Percentiles rank a stretch among this genome's conserved stretches.
These are phyloP conservation scores for Alloteropsis semialata DNA, from an alignment of 176 grass and related monocot species.

Conservation along the genomic window DNA sequence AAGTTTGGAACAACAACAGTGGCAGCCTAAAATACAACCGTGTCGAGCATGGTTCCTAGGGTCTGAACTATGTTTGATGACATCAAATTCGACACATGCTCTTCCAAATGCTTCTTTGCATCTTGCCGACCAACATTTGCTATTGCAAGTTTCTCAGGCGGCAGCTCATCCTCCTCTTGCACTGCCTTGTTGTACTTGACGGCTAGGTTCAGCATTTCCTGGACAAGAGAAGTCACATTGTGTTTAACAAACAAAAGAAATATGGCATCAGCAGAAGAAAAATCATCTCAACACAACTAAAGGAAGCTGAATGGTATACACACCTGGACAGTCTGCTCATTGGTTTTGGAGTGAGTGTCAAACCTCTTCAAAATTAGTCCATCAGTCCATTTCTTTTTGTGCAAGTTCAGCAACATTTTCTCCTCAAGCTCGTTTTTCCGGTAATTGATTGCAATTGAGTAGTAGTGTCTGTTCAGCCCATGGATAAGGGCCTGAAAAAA, in stretches of 20 bases:
- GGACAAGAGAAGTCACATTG: background rate
- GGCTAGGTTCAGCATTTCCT: slow-evolving; percentile 97
- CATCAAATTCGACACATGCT: slow-evolving; percentile 97
- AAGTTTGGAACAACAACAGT: slow-evolving; percentile 4
- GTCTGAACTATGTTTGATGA: slow-evolving; percentile 98
- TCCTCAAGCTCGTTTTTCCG: slow-evolving; percentile 98
- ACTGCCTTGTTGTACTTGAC: slow-evolving; percentile 98
- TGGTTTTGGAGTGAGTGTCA: slow-evolving; percentile 84
- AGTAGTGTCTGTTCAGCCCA: slow-evolving; percentile 95
- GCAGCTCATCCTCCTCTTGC: slow-evolving; percentile 96
- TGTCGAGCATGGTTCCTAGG: slow-evolving; percentile 94
- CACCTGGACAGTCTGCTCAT: slow-evolving; percentile 94
- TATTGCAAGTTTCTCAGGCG: slow-evolving; percentile 93
- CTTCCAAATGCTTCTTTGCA: slow-evolving; percentile 97
- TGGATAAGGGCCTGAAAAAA: slow-evolving; percentile 83
- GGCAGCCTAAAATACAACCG: slow-evolving; percentile 72
- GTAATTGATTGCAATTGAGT: slow-evolving; percentile 99
- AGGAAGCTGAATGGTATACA: background rate
- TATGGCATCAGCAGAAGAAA: background rate
- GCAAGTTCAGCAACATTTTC: slow-evolving; percentile 92
- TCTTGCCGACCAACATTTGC: slow-evolving; percentile 96
- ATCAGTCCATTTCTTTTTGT: slow-evolving; percentile 99
- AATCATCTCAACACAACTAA: background rate
- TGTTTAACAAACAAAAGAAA: background rate
- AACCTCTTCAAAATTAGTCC: slow-evolving; percentile 77